phyloP scores from a whole-genome alignment of 2,329 filamentous ascomycete species.

The Fusarium sp. region DNA sequence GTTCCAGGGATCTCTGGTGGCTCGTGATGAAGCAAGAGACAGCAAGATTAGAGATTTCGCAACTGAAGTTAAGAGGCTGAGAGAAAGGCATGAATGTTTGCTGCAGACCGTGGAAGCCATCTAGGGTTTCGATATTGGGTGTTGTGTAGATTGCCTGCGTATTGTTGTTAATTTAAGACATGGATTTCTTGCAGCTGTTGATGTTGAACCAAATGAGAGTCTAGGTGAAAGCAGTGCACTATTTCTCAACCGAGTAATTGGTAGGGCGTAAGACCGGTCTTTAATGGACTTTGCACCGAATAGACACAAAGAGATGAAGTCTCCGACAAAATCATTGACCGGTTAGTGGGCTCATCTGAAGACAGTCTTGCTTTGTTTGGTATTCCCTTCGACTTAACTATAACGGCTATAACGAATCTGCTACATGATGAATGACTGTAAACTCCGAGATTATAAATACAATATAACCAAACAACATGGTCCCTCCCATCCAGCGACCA shows the following conservation, averaged over 20 bases:
- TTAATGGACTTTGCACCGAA: too few relatives aligned
- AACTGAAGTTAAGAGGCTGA: neutral
- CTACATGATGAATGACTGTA: fast-evolving
- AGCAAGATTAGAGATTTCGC: neutral
- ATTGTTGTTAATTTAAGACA: too few relatives aligned
- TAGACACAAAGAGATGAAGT: too few relatives aligned
- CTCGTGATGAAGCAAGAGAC: neutral
- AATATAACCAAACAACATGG: neutral
- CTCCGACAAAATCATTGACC: too few relatives aligned
- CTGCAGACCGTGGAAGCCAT: neutral
- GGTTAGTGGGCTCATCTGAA: too few relatives aligned
- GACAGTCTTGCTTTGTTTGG: neutral
- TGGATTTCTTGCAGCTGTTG: too few relatives aligned
- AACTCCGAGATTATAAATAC: neutral
- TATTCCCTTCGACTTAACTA: fast-evolving
- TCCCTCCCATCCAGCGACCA: neutral
- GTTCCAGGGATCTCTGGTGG: neutral
- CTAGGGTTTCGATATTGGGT: neutral
- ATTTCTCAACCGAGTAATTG: too few relatives aligned
- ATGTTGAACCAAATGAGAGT: too few relatives aligned
- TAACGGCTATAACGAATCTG: fast-evolving
- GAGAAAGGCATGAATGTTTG: neutral
- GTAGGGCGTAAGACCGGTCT: too few relatives aligned
- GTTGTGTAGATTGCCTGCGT: too few relatives aligned
- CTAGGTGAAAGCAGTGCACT: too few relatives aligned